Evolutionary conservation across 2,329 filamentous ascomycete species (phyloP).

Genomic region (Cladophialophora bantiana): DNA sequence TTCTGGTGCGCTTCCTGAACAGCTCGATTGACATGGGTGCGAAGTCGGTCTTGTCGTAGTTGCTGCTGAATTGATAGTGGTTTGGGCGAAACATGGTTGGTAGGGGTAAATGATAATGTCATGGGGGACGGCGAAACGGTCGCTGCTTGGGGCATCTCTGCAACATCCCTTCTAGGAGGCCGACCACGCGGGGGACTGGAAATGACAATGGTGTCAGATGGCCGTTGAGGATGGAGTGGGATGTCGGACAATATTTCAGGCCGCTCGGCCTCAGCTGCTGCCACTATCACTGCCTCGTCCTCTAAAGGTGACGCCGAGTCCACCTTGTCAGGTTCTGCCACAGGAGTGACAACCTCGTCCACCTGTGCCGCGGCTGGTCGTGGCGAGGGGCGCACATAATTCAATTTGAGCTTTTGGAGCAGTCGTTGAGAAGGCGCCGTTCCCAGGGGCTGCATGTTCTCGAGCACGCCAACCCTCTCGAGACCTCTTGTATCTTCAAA

Average conservation of each 20-base stretch:
- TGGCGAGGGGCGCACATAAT: slow-evolving; percentile 34
- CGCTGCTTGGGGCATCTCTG: slow-evolving; percentile 32
- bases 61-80: slow-evolving; percentile 39
- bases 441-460: slow-evolving; percentile 84
- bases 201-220: slow-evolving; percentile 34
- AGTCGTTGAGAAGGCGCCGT: slow-evolving; percentile 70
- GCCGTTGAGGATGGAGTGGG: slow-evolving; percentile 23
- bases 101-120: slow-evolving; percentile 29
- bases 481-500: slow-evolving; percentile 79
- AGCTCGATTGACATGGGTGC: slow-evolving; percentile 35
- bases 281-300: neutral
- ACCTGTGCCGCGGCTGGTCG: slow-evolving; percentile 34
- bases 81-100: slow-evolving; percentile 30
- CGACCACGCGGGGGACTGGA: slow-evolving; percentile 40
- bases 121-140: slow-evolving; percentile 31
- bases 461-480: slow-evolving; percentile 75
- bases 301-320: slow-evolving; percentile 33
- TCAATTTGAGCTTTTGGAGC: slow-evolving; percentile 60
- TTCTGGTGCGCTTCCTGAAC: slow-evolving; percentile 35
- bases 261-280: slow-evolving; percentile 13
- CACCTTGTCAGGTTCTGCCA: slow-evolving; percentile 34
- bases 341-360: slow-evolving; percentile 32
- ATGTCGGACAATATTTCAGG: slow-evolving; percentile 27
- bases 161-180: slow-evolving; percentile 36
- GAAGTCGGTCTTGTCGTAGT: slow-evolving; percentile 37